Conservation (phyloP, 2,329 filamentous ascomycete genomes). For the Fusarium dlaminii region DNA sequence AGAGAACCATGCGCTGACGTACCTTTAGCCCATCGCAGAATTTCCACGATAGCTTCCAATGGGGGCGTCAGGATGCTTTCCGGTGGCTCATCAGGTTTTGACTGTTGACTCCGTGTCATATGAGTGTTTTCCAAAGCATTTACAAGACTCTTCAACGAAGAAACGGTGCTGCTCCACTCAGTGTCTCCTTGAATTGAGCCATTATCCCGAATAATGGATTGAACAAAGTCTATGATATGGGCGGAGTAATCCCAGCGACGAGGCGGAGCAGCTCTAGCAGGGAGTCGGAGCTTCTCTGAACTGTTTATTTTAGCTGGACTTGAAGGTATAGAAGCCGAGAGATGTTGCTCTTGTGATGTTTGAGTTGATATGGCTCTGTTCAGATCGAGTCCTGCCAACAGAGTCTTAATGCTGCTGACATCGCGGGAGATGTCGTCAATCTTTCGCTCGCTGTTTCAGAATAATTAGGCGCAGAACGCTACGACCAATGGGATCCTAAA, state of each 20-base stretch:
- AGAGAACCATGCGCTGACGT: accelerated
- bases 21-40: constrained; percentile 49
- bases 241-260: constrained; percentile 45
- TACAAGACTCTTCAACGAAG: constrained; percentile 14
- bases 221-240: constrained; percentile 49
- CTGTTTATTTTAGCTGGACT: accelerated
- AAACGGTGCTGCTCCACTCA: background rate
- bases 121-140: background rate
- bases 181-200: background rate
- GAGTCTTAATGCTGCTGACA: constrained; percentile 46
- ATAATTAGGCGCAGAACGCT: accelerated
- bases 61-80: constrained; percentile 40
- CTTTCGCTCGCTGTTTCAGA: constrained; percentile 47
- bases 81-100: background rate
- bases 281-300: accelerated
- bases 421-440: constrained; percentile 49
- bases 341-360: background rate
- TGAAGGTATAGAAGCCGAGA: too few species aligned
- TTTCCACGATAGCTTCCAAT: constrained; percentile 39
- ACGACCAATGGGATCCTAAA: background rate
- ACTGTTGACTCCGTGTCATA: background rate
- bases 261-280: background rate
- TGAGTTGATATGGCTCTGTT: background rate
- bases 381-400: constrained; percentile 32
- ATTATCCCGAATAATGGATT: constrained; percentile 21